A percentile compares a stretch with the other conserved stretches of the same genome.
Conservation (phyloP, 352 stramenopile species). For the Phytophthora pistaciae region DNA sequence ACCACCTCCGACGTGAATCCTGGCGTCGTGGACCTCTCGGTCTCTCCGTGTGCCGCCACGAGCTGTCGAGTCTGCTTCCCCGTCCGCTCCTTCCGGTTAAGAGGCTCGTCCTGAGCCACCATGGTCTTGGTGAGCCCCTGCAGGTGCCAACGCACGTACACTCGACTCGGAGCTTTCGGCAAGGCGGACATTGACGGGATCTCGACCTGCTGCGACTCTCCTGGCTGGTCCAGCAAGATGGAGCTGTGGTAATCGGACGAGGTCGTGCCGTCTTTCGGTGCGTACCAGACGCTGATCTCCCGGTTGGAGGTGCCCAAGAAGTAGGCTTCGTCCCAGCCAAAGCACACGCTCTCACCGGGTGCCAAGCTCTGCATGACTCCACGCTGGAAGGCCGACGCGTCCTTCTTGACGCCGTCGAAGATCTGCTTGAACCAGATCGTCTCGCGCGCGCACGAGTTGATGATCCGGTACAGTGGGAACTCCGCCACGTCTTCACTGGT, state of each 20-base stretch:
- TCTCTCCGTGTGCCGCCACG: slow-evolving; percentile 31
- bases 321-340: slow-evolving; percentile 89
- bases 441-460: slow-evolving; percentile 77
- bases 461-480: slow-evolving; percentile 81
- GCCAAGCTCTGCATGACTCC: slow-evolving; percentile 73
- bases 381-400: slow-evolving; percentile 54
- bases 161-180: slow-evolving; percentile 35
- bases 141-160: slow-evolving; percentile 87
- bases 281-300: slow-evolving; percentile 69
- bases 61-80: slow-evolving; percentile 71
- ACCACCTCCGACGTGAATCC: slow-evolving; percentile 62
- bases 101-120: slow-evolving; percentile 72
- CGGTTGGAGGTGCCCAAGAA: slow-evolving; percentile 77
- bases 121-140: slow-evolving; percentile 87
- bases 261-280: slow-evolving; percentile 43
- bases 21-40: slow-evolving; percentile 21
- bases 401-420: slow-evolving; percentile 74
- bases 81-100: slow-evolving; percentile 45
- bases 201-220: slow-evolving; percentile 71
- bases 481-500: slow-evolving; percentile 69
- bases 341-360: slow-evolving; percentile 77
- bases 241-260: slow-evolving; percentile 54
- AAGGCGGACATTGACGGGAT: slow-evolving; percentile 48
- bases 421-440: slow-evolving; percentile 87
- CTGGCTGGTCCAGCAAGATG: slow-evolving; percentile 78